Conservation (phyloP, 768 basidiomycete species). For the Rhodosporidiobolus sp. region DNA sequence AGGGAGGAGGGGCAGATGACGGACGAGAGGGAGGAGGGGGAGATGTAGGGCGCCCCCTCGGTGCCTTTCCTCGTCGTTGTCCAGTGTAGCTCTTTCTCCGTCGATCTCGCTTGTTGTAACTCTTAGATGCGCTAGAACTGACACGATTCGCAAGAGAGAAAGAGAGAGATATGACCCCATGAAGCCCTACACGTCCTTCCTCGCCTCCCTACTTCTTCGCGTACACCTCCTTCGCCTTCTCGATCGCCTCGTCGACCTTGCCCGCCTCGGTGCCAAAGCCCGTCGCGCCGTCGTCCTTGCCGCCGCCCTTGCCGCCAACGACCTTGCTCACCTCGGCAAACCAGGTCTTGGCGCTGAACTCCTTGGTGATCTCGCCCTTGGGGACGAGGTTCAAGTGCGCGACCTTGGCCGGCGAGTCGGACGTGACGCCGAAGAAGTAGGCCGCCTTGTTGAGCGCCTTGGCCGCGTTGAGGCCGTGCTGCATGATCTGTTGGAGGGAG, state of each 20-base stretch:
- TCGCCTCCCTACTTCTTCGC: neutral
- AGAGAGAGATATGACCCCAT: too few relatives aligned
- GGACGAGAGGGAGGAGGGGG: too few relatives aligned
- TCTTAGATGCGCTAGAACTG: too few relatives aligned
- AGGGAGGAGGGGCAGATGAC: neutral
- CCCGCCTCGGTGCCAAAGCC: constrained; percentile 71
- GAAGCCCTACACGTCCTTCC: too few relatives aligned
- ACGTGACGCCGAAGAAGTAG: constrained; percentile 84
- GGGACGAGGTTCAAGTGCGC: constrained; percentile 83
- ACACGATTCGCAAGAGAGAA: too few relatives aligned
- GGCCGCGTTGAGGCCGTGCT: constrained; percentile 69
- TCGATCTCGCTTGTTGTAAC: too few relatives aligned
- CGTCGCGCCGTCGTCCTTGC: constrained; percentile 87
- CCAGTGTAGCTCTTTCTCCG: too few relatives aligned
- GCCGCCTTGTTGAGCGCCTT: constrained; percentile 77
- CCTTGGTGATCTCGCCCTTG: constrained; percentile 57
- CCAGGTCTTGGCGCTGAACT: constrained; percentile 85
- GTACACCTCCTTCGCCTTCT: constrained; percentile 22
- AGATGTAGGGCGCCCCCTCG: too few relatives aligned
- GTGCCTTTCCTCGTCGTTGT: too few relatives aligned
- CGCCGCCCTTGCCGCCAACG: constrained; percentile 94
- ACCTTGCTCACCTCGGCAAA: constrained; percentile 70
- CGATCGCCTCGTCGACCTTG: constrained; percentile 63
- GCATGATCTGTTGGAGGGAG: constrained; percentile 57
- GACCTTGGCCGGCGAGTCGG: constrained; percentile 68